phyloP scores from a whole-genome alignment of 2,329 filamentous ascomycete genomes.

The Ophiostoma ulmi region DNA sequence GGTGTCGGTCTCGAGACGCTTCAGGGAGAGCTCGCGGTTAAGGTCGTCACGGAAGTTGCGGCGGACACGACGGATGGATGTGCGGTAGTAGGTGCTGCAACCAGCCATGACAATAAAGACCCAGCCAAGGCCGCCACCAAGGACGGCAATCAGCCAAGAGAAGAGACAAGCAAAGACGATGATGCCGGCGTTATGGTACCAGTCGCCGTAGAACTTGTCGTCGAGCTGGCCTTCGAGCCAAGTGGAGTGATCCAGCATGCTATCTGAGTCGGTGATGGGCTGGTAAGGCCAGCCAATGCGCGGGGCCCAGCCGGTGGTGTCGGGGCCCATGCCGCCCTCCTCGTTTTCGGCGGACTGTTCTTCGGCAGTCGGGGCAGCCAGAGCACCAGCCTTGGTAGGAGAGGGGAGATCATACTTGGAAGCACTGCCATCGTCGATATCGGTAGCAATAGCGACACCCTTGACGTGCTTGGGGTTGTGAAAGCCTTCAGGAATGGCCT shows the following conservation, averaged over 20 bases:
- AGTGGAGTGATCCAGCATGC: conserved; percentile 79
- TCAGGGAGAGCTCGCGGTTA: conserved; percentile 74
- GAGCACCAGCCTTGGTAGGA: conserved; percentile 63
- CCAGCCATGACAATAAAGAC: conserved; percentile 86
- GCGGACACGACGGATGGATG: conserved; percentile 85
- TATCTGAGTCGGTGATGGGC: conserved; percentile 54
- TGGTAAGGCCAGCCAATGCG: conserved; percentile 68
- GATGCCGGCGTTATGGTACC: conserved; percentile 96
- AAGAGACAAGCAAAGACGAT: conserved; percentile 87
- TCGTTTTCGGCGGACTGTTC: conserved; percentile 46
- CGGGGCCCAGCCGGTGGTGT: conserved; percentile 78
- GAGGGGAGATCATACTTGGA: conserved; percentile 73
- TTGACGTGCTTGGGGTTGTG: conserved; percentile 54
- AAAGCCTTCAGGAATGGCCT: conserved; percentile 62
- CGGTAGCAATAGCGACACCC: conserved; percentile 68
- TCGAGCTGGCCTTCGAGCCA: conserved; percentile 78
- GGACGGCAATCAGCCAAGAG: conserved; percentile 82
- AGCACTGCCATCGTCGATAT: conserved; percentile 66
- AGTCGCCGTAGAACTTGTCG: conserved; percentile 91
- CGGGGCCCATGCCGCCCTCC: conserved; percentile 47
- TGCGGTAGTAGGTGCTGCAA: conserved; percentile 94
- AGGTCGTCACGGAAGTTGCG: conserved; percentile 96
- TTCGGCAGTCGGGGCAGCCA: conserved; percentile 37
- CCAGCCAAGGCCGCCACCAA: conserved; percentile 91
- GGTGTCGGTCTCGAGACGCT: conserved; percentile 78